phyloP scores from a whole-genome alignment of 108 stramenopile species.

The Heterococcus sp. region DNA sequence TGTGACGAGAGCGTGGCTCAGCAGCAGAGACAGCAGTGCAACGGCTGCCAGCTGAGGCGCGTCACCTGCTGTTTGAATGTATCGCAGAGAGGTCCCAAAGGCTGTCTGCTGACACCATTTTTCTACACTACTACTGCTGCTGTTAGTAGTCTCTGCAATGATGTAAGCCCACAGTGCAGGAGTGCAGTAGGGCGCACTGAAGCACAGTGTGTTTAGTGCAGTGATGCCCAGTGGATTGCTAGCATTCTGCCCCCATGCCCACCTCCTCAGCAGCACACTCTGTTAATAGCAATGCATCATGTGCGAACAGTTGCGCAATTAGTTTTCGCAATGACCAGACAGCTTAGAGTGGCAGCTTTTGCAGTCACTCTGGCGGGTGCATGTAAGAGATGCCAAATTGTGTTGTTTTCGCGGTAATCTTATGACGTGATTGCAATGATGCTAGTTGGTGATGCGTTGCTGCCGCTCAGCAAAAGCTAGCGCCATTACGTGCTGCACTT shows the following conservation, averaged over 20 bases:
- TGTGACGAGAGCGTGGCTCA: constrained; percentile 22
- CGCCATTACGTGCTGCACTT: too few relatives aligned
- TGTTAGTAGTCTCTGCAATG: background rate
- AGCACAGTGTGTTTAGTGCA: background rate
- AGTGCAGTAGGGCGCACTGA: background rate
- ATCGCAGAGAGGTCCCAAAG: background rate
- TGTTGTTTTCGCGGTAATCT: too few relatives aligned
- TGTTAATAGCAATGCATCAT: too few relatives aligned
- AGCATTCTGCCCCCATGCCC: constrained; percentile 20
- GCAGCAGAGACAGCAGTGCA: constrained; percentile 7
- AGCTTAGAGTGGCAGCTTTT: too few relatives aligned
- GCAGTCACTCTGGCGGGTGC: too few relatives aligned
- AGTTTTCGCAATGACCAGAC: too few relatives aligned
- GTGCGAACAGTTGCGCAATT: too few relatives aligned
- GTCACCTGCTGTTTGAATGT: background rate
- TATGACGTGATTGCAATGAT: too few relatives aligned
- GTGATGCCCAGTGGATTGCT: background rate
- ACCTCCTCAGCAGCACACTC: constrained; percentile 6
- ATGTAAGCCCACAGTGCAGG: background rate
- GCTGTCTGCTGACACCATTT: background rate
- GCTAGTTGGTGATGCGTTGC: too few relatives aligned
- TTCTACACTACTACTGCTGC: background rate
- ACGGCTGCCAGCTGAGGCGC: background rate
- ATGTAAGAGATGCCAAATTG: too few relatives aligned
- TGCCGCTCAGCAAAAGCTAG: too few relatives aligned